Evolutionary conservation across 1,284 basidiomycete genomes (phyloP), one percentile per base, ranked within the genome.

Genomic region (Ceraceosorus guamensis): DNA sequence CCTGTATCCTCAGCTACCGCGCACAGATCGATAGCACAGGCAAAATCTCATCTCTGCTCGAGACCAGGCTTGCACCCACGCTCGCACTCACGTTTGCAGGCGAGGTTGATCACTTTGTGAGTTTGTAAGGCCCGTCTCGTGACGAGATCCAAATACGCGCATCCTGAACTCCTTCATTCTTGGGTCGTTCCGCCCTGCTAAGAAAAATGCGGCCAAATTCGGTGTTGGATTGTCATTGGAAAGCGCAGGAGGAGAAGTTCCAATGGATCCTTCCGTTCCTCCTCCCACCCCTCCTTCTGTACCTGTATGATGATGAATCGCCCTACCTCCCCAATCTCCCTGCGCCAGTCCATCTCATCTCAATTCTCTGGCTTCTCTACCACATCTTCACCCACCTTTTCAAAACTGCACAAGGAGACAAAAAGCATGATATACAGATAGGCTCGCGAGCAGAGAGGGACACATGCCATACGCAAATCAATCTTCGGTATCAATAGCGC

Each of bases 141-240:
- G 18, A 7, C 14, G 37, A 5, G 5, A 37, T 18, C 14, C 10
- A 11, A 11, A 16, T 31, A 10, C 31, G 6, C 31, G 6, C 13
- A 57, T 50, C 34, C 43, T 18, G 7, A 16, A 32, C 43, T 34
- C 24, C 65, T 24, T 24, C 24, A 24, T 24, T 3, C 24, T 24
- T 3, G 24, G 24, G 50, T 48, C 55, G 49, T 50, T 18, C 10
- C 11, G 37, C 50, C n/a, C 56, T 41, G 39, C 39, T 41, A 16
- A 41, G 39, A 41, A 41, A 41, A 48, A 30, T 66, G 91, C 89
- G 44, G 87, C 89, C 53, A 92, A 92, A 79, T 87, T 96, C 62
- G 93, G 93, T 61, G 85, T 97, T 13, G 92, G 91, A 78, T 88
- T 97, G 76, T 90, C 91, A 87, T 88, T 97, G 67, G 92, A 97